These are phyloP conservation scores for Bolboschoenus planiculmis DNA, from an alignment of 176 grass and related monocot species.

Conservation along the genomic window DNA sequence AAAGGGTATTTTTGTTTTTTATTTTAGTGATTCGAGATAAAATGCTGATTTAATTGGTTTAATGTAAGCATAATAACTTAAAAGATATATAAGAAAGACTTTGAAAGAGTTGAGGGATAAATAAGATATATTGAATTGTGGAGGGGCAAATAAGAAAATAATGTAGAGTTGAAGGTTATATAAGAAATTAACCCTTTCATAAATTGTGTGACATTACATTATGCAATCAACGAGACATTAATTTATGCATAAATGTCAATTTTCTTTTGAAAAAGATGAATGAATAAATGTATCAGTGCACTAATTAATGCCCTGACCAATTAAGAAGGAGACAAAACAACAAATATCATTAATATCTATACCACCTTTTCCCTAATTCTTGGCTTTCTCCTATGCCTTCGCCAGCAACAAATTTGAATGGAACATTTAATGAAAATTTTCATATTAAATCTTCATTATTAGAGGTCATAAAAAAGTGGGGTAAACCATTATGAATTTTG, in stretches of 20 bases:
- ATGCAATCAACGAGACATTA: background rate
- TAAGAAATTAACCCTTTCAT: no score
- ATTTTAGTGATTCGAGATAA: no score
- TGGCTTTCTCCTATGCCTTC: background rate
- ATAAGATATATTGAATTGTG: no score
- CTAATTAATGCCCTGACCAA: background rate
- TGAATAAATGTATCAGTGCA: background rate
- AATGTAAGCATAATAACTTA: no score
- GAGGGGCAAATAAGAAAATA: no score
- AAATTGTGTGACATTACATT: background rate
- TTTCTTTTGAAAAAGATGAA: background rate
- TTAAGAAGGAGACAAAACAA: background rate
- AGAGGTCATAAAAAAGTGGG: background rate
- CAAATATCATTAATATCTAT: background rate
- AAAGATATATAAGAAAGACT: no score
- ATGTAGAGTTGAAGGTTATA: no score
- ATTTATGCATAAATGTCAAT: background rate
- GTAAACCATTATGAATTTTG: background rate
- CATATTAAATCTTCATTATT: background rate
- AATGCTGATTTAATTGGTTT: no score
- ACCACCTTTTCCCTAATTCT: background rate
- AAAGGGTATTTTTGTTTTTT: no score
- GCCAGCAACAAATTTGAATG: background rate
- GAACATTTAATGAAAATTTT: background rate
- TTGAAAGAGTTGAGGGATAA: no score